Base-by-base conservation (phyloP, 495 filamentous ascomycete species). In the Penicillium canescens region DNA sequence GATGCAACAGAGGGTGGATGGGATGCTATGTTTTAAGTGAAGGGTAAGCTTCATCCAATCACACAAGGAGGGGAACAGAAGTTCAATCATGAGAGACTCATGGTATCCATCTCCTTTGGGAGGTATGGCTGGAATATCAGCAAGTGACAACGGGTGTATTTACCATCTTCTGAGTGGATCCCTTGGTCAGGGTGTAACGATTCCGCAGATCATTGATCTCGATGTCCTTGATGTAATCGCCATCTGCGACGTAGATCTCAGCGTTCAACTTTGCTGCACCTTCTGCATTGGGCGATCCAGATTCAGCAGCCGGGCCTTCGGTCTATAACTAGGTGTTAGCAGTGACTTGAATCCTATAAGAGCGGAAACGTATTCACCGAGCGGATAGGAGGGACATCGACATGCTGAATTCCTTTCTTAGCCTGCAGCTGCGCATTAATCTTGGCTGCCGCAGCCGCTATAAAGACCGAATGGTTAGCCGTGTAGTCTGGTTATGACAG, bases 131-230 rank as follows among this genome's bases (percentile, higher is more conserved):
- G 86, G 75, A 77, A 61, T 74, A 93, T 95, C 89, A 95, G 91
- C 88, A 80, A 75, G 78, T 67, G 80, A 51, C 78, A 81, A 84
- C 77, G 85, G 82, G 85, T 74, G 67, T 80, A 90, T 87, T 96
- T 98, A 98, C 94, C 94, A 92, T 96, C 82, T 96, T 95, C 81
- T 98, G 94, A 58, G 92, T 96, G 63, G 90, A 87, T 60, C 94
- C 93, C 82, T 96, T 98, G 57, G 94, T 98, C 76, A 98, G 82
- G 70, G 92, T 90, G 67, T 98, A 98, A 60, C 92, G 89, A 69
- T 98, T 98, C 62, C 93, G 90, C 60, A 98, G 74, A 68, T 97
- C 92, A 76, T 98, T 98, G 72, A 98, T 91, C 72, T 98, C 94
- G 65, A 98, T 96, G 66, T 98, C 94, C 69, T 91, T 91, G 74